Conservation (phyloP, 2,329 filamentous ascomycete species). For the Pleomassaria siparia region DNA sequence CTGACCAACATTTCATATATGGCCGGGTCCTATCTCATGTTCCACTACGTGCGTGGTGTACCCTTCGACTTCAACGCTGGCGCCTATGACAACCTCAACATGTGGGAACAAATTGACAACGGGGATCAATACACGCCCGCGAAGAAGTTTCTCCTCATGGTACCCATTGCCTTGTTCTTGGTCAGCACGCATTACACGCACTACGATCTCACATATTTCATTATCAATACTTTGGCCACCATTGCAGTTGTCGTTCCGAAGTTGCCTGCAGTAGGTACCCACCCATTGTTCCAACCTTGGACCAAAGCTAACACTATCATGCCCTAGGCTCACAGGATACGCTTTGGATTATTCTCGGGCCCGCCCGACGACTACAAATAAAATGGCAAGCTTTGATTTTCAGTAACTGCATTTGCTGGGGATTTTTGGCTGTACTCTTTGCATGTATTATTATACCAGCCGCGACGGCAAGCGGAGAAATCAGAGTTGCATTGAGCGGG, state of each 20-base stretch:
- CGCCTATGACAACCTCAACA: constrained; percentile 98
- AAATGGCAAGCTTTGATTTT: constrained; percentile 8
- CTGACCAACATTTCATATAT: constrained; percentile 99
- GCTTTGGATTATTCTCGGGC: constrained; percentile 42
- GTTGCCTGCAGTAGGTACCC: constrained; percentile 82
- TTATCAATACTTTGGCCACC: constrained; percentile 93
- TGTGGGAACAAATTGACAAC: constrained; percentile 99
- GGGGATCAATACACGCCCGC: constrained; percentile 97
- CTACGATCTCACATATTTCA: constrained; percentile 95
- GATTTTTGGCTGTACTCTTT: constrained; percentile 28
- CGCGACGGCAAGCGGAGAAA: constrained; percentile 22
- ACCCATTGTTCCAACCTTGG: neutral
- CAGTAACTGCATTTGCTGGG: constrained; percentile 19
- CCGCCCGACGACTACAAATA: constrained; percentile 37
- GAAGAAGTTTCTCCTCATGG: constrained; percentile 95
- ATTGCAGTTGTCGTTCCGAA: constrained; percentile 95
- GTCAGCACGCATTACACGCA: constrained; percentile 98
- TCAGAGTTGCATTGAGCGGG: constrained; percentile 32
- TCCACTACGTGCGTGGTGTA: constrained; percentile 96
- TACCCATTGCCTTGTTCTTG: constrained; percentile 91
- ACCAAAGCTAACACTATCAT: neutral
- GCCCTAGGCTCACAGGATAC: constrained; percentile 43
- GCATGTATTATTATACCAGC: constrained; percentile 39
- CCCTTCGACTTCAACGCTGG: constrained; percentile 99
- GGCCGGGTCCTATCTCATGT: constrained; percentile 99